These are phyloP conservation scores for Aspergillus cejpii DNA, from an alignment of 2,329 filamentous ascomycete species.

Conservation along the genomic window DNA sequence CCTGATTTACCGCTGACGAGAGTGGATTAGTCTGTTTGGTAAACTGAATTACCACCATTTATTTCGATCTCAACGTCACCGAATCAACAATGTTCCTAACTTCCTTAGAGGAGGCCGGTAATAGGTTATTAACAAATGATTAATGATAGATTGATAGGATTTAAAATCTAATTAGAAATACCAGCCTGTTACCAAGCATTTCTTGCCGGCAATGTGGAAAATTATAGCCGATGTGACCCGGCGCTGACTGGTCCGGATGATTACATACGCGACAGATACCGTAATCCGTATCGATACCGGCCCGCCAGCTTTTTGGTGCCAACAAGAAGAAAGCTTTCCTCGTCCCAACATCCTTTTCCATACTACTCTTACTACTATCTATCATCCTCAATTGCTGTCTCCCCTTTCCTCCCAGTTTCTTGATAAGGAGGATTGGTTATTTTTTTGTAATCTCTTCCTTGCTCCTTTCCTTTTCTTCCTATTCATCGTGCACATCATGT, in stretches of 20 bases:
- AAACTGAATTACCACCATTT: neutral
- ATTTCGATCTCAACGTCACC: neutral
- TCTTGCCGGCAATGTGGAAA: constrained; percentile 7
- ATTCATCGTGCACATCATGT: constrained; percentile 39
- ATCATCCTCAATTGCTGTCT: constrained; percentile 17
- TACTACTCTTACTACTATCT: constrained; percentile 9
- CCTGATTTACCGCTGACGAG: constrained; percentile 6
- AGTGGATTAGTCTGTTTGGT: neutral
- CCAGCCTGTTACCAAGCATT: neutral
- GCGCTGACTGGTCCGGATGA: constrained; percentile 12
- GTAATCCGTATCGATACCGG: constrained; percentile 21
- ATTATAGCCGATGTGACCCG: constrained; percentile 16
- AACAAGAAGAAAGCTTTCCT: constrained; percentile 17
- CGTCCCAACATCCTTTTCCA: constrained; percentile 23
- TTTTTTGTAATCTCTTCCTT: constrained; percentile 20
- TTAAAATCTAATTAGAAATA: too few species aligned
- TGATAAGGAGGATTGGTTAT: constrained; percentile 27
- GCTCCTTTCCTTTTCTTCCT: constrained; percentile 21
- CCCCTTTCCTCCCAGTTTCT: constrained; percentile 19
- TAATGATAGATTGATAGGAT: too few species aligned
- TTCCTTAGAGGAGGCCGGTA: too few species aligned
- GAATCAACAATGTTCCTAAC: neutral
- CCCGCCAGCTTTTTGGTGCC: constrained; percentile 19
- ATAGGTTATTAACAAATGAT: too few species aligned
- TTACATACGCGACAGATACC: constrained; percentile 17